These are phyloP conservation scores for Phytophthora hibernalis DNA, from an alignment of 352 stramenopile genomes.

Conservation along the genomic window DNA sequence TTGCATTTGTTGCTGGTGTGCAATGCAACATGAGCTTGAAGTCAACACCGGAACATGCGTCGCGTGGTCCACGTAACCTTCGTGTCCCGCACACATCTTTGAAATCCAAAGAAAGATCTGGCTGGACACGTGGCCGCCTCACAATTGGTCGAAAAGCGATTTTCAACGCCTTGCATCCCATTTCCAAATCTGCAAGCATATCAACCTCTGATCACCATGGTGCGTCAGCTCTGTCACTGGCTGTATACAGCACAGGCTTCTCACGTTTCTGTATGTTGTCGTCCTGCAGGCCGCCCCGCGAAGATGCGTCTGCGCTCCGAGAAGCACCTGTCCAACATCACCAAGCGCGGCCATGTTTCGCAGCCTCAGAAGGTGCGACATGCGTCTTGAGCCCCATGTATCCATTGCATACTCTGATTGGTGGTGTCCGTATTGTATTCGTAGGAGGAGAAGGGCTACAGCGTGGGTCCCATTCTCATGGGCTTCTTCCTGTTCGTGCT, in stretches of 20 bases:
- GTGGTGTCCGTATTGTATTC: not conserved
- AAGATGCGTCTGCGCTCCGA: constrained; percentile 89
- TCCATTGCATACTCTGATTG: not conserved
- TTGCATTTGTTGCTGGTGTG: no score
- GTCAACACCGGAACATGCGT: constrained; percentile 13
- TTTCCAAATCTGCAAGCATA: not conserved
- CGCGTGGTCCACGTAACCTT: constrained; percentile 16
- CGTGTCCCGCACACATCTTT: not conserved
- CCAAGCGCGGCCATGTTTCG: constrained; percentile 82
- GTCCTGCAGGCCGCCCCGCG: constrained; percentile 49
- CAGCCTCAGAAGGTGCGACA: constrained; percentile 75
- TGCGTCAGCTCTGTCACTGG: not conserved
- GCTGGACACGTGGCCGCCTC: constrained; percentile 18
- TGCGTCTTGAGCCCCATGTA: no score
- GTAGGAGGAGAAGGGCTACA: constrained; percentile 77
- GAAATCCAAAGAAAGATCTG: constrained; percentile 13
- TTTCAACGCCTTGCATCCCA: not conserved
- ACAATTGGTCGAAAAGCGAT: constrained; percentile 17
- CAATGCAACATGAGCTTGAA: no score
- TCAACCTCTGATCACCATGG: constrained; percentile 17
- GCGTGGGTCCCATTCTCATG: constrained; percentile 77
- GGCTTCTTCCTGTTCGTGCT: constrained; percentile 91
- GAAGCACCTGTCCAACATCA: constrained; percentile 91
- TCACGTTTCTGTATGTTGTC: not conserved
- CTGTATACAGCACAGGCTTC: not conserved